Percentiles rank a stretch among this genome's conserved stretches.
phyloP scores from a whole-genome alignment of 2,329 filamentous ascomycete species.

The Stagonosporopsis chrysanthemi region DNA sequence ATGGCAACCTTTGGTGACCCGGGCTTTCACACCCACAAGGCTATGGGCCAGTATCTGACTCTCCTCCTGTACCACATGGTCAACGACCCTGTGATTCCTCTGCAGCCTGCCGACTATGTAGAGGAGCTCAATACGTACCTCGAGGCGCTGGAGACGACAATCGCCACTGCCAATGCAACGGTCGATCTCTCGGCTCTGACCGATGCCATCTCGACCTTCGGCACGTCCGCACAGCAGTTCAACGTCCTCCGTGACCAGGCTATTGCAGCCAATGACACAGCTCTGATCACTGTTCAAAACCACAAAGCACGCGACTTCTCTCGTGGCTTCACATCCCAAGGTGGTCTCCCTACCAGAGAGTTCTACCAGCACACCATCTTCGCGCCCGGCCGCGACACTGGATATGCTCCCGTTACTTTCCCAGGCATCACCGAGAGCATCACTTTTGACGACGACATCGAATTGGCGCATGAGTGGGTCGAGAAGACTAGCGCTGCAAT shows the following conservation, averaged over 20 bases:
- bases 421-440: slow-evolving; percentile 50
- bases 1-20: slow-evolving; percentile 61
- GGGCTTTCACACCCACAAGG: slow-evolving; percentile 58
- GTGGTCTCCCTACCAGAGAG: slow-evolving; percentile 54
- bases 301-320: slow-evolving; percentile 56
- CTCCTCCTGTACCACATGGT: slow-evolving; percentile 54
- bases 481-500: slow-evolving; percentile 45
- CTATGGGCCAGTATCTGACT: slow-evolving; percentile 57
- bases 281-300: slow-evolving; percentile 51
- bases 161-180: slow-evolving; percentile 38
- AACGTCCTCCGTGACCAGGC: slow-evolving; percentile 40
- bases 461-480: slow-evolving; percentile 45
- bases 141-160: slow-evolving; percentile 40
- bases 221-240: slow-evolving; percentile 37
- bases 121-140: slow-evolving; percentile 49
- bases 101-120: slow-evolving; percentile 50
- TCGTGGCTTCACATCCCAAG: slow-evolving; percentile 55
- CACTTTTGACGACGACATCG: slow-evolving; percentile 41
- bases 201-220: slow-evolving; percentile 49
- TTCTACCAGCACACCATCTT: slow-evolving; percentile 58
- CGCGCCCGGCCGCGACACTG: slow-evolving; percentile 55
- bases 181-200: slow-evolving; percentile 44
- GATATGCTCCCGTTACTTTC: slow-evolving; percentile 50
- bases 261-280: slow-evolving; percentile 36
- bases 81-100: slow-evolving; percentile 50